Evolutionary conservation across 179 eudicot genomes (phyloP).

Genomic region (Silene noctiflora): DNA sequence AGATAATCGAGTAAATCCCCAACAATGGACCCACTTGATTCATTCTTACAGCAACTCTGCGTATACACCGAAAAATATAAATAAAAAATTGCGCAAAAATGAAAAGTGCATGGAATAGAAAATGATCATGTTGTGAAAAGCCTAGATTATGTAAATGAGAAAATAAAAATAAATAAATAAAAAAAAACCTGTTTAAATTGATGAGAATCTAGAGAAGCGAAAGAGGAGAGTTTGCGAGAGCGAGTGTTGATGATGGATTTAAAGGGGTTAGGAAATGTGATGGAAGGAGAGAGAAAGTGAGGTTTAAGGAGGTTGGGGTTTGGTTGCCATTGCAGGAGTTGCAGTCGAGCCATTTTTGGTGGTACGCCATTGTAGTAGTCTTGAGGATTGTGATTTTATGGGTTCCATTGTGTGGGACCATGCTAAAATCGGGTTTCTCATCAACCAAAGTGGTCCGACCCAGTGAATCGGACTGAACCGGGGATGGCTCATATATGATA

Average conservation of each 20-base stretch:
- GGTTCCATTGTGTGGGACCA: no score
- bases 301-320: neutral
- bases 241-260: no score
- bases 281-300: neutral
- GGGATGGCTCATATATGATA: no score
- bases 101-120: neutral
- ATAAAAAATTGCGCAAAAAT: neutral
- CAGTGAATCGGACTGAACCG: no score
- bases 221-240: conserved; percentile 28
- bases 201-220: conserved; percentile 38
- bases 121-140: neutral
- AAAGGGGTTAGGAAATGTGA: neutral
- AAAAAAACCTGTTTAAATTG: conserved; percentile 11
- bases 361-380: neutral
- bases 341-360: neutral
- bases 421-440: no score
- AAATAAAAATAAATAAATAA: no score
- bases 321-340: neutral
- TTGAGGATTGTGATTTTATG: neutral
- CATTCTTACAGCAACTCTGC: conserved; percentile 39
- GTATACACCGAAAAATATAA: neutral
- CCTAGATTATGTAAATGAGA: neutral
- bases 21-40: conserved; percentile 59
- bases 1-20: conserved; percentile 84
- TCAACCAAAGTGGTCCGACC: no score